Evolutionary conservation across 2,329 filamentous ascomycete species (phyloP), one percentile per base, ranked within the genome.

Genomic region (Cladosporium colombiae): DNA sequence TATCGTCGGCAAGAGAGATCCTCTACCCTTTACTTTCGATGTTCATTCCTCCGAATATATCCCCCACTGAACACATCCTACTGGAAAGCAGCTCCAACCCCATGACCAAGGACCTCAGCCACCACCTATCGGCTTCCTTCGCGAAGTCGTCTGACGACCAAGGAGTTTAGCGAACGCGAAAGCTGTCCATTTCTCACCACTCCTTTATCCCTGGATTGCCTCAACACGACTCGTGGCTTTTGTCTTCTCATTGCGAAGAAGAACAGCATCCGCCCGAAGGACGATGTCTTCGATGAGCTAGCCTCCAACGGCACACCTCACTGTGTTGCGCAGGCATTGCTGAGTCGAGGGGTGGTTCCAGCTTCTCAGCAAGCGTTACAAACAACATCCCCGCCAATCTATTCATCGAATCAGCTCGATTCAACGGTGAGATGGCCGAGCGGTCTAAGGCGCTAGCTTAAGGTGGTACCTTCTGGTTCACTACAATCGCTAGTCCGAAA

Each of bases 361-460:
- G 8, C 5, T 1, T 23, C 3, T 0, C n/a, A 5, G n/a, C 37
- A 44, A 21, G 40, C 7, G 2, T 13, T 46, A 21, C 0, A 46
- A 21, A 46, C n/a, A 3, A 8, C 40, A 8, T 23, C 23, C 13
- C n/a, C 40, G 1, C 37, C 21, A 6, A 3, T 4, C 3, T n/a
- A 11, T 1, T 27, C 57, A 60, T 60, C 40, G 57, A 49, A 60
- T 49, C 57, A 60, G 23, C 27, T 21, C 23, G 57, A 57, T 60
- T 60, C 44, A 44, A 55, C 31, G 60, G 60, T 55, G 60, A 62
- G 60, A 62, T 62, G 60, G 60, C 60, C 60, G 60, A 62, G 60
- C 60, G 60, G 71, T 73, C 72, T 74, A 72, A 73, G 71, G 70
- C 68, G 70, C 69, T 65, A 70, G 70, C 70, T 72, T 72, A 72